Conservation (phyloP, 2,329 filamentous ascomycete genomes). For the Fusarium subtropicale region DNA sequence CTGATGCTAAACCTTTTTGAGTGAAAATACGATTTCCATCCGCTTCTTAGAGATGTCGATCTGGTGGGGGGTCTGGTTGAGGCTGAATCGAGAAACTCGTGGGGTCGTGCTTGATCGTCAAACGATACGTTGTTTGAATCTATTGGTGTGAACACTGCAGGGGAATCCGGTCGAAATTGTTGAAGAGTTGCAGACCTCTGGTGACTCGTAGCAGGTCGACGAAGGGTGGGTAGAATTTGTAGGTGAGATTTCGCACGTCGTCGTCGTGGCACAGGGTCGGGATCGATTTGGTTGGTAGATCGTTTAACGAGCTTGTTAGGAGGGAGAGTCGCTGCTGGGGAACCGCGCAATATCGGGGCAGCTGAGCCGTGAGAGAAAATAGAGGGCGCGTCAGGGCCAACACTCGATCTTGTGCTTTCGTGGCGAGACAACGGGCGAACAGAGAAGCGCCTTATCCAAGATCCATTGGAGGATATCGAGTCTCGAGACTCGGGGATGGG, state of each 20-base stretch:
- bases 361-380: slow-evolving; percentile 75
- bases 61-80: slow-evolving; percentile 39
- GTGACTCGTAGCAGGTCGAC: slow-evolving; percentile 82
- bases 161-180: slow-evolving; percentile 56
- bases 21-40: slow-evolving; percentile 71
- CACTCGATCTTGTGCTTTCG: slow-evolving; percentile 72
- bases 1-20: slow-evolving; percentile 50
- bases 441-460: slow-evolving; percentile 80
- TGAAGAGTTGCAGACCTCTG: slow-evolving; percentile 79
- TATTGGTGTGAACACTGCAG: slow-evolving; percentile 43
- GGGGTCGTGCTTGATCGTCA: slow-evolving; percentile 51
- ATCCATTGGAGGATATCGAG: slow-evolving; percentile 71
- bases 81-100: slow-evolving; percentile 47
- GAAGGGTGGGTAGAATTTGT: slow-evolving; percentile 72
- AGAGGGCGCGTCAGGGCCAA: slow-evolving; percentile 73
- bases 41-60: slow-evolving; percentile 34
- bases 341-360: slow-evolving; percentile 65
- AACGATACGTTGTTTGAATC: slow-evolving; percentile 51
- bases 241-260: slow-evolving; percentile 70
- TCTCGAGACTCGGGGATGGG: slow-evolving; percentile 62
- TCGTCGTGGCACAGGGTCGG: slow-evolving; percentile 58
- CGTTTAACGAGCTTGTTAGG: slow-evolving; percentile 86
- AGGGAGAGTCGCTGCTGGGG: slow-evolving; percentile 59
- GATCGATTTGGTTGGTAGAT: slow-evolving; percentile 63
- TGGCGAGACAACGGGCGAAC: slow-evolving; percentile 72